Evolutionary conservation across 2,329 filamentous ascomycete genomes (phyloP), one percentile per base, ranked within the genome.

Genomic region (Arthrobotrys entomopaga): DNA sequence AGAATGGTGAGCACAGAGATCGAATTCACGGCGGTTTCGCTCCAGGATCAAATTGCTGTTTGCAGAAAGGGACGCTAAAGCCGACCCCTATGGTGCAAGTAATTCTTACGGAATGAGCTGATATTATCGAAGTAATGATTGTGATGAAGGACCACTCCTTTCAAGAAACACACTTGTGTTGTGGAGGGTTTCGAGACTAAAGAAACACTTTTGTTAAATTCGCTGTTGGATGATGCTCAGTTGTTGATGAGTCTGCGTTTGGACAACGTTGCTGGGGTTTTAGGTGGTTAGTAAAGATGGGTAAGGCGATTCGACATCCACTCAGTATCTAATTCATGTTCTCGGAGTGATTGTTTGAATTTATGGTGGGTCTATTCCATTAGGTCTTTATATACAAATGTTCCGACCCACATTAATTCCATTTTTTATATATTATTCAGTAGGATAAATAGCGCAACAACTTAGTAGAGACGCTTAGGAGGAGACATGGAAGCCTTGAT

Each of bases 401-500:
- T 40, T 11, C 29, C 16, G 19, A 43, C 11, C 29, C 13, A 3
- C n/a, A 53, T 24, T 52, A 59, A 38, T 56, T 20, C 49, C 38
- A n/a, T 10, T 19, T 11, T 16, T 38, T 71, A 58, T 53, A 54
- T 54, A 59, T 43, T 34, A 43, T 49, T 15, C 16, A 2, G 24
- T 15, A 43, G 50, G 29, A 56, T 59, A 60, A 50, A 22, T 11
- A 26, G 26, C 48, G 15, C 40, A 56, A 79, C 76, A 78, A 79
- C 83, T 84, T 98, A 99, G 89, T 97, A 99, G 81, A 99, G 86
- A 83, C 95, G 93, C 89, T 93, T 95, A 80, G 95, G 95, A 80
- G 95, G 95, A 85, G 92, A 97, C 95, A 99, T 99, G 87, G 91
- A 91, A 86, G 95, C 95, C 92, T 99, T 99, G 89, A 99, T 95